phyloP scores from a whole-genome alignment of 495 filamentous ascomycete genomes.

The Neurospora sp. region DNA sequence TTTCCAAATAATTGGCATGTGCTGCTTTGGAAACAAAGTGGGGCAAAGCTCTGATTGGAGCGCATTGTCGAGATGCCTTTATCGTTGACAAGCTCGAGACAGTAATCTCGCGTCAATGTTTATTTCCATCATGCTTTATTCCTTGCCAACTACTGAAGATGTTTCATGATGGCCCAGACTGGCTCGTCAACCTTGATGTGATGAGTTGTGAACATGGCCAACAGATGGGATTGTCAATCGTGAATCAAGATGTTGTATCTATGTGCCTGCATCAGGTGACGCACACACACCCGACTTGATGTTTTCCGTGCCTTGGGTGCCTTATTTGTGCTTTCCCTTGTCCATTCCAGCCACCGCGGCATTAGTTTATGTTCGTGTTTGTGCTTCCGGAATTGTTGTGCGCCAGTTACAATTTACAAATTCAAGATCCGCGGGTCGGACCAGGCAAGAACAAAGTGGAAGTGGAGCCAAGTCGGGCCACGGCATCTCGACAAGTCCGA shows the following conservation, averaged over 20 bases:
- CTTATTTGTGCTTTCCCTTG: background rate
- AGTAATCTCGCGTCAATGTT: background rate
- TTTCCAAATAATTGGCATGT: background rate
- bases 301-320: background rate
- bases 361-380: background rate
- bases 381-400: background rate
- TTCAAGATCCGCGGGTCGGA: background rate
- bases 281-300: background rate
- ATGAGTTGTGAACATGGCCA: no score
- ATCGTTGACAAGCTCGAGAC: background rate
- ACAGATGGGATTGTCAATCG: background rate
- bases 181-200: no score
- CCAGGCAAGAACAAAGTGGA: background rate
- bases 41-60: background rate
- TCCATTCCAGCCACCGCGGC: background rate
- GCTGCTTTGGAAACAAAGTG: background rate
- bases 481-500: background rate
- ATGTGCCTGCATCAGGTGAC: background rate
- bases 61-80: background rate
- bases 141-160: no score
- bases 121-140: background rate
- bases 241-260: background rate
- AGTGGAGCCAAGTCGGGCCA: background rate
- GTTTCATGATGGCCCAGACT: background rate
- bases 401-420: background rate